Base-by-base conservation (phyloP, 2,329 filamentous ascomycete species). In the Pyrenophora tritici-repentis region DNA sequence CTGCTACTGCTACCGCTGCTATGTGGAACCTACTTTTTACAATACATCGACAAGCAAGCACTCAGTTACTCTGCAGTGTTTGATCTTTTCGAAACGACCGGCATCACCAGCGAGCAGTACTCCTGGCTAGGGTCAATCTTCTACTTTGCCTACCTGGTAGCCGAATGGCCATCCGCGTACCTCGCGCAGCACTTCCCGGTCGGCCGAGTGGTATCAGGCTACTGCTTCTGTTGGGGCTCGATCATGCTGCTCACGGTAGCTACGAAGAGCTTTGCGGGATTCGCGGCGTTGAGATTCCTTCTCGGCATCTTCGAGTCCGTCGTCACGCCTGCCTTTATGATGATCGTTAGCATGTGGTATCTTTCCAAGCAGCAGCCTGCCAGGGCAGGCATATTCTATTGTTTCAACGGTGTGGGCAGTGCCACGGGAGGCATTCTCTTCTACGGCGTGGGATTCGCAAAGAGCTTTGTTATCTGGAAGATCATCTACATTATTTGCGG, bases 41-140 rank as follows among this genome's bases (percentile, higher is more conserved):
- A 84, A 55, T 83, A 81, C 53, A 79, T 83, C 59, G 81, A 83
- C 66, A 85, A 84, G 67, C 77, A 80, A 53, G 78, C 81, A 0
- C 68, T 83, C 4, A 76, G 76, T 0, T 84, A 83, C 61, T 76
- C 78, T 0, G 81, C 81, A 2, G 79, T 84, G 0, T 84, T 83
- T 52, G 82, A 84, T 40, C 70, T 84, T 0, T 79, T 83, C 53
- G 66, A 70, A 10, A 75, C 76, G 17, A 81, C 81, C 0, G 68
- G 75, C 14, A 81, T 83, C 58, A 75, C 67, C 1, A 64, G 72
- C 12, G 70, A 71, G 1, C 68, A 83, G 43, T 85, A 84, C 53
- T 76, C 75, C 39, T 83, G 81, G 80, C 74, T 83, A n/a, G 78
- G 79, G 1, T 79, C 75, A 17, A 78, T 83, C 4, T 84, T 83